phyloP scores from a whole-genome alignment of 768 basidiomycete species.

The Pseudohyphozyma bogoriensis region DNA sequence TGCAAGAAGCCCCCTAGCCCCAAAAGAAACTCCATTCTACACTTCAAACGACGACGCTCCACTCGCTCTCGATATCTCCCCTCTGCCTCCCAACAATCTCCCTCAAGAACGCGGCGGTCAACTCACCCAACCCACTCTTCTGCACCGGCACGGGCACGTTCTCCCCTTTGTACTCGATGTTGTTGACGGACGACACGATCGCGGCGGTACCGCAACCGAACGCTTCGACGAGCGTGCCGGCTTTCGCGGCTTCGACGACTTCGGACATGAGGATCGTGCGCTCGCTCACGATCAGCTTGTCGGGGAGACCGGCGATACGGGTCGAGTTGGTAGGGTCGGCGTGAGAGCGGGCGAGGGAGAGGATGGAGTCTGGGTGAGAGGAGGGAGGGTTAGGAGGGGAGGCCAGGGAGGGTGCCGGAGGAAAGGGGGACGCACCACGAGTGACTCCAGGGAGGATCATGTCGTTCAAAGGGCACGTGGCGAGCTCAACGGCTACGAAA shows the following conservation, averaged over 20 bases:
- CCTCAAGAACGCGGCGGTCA: conserved; percentile 30
- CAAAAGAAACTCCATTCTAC: too few relatives aligned
- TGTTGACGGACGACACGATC: conserved; percentile 59
- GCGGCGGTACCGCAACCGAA: conserved; percentile 74
- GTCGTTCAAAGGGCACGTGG: conserved; percentile 80
- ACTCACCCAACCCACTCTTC: conserved; percentile 10
- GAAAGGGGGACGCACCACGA: too few relatives aligned
- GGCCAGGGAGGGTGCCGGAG: too few relatives aligned
- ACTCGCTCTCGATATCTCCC: conserved; percentile 21
- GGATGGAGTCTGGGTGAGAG: conserved; percentile 57
- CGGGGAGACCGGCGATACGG: conserved; percentile 42
- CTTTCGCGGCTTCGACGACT: conserved; percentile 43
- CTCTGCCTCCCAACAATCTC: conserved; percentile 56
- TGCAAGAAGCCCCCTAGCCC: too few relatives aligned
- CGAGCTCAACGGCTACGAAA: conserved; percentile 52
- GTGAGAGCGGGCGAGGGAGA: conserved; percentile 60
- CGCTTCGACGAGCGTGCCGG: conserved; percentile 64
- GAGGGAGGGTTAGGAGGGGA: too few relatives aligned
- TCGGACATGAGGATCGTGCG: conserved; percentile 50
- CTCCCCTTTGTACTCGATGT: conserved; percentile 57
- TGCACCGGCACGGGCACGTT: conserved; percentile 42
- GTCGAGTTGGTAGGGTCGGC: conserved; percentile 35
- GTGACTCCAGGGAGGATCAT: conserved; percentile 84
- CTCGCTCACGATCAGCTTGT: conserved; percentile 48
- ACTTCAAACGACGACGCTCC: conserved; percentile 5